Evolutionary conservation across 768 basidiomycete species (phyloP), one percentile per base, ranked within the genome.

Genomic region (Agaricus blazei): DNA sequence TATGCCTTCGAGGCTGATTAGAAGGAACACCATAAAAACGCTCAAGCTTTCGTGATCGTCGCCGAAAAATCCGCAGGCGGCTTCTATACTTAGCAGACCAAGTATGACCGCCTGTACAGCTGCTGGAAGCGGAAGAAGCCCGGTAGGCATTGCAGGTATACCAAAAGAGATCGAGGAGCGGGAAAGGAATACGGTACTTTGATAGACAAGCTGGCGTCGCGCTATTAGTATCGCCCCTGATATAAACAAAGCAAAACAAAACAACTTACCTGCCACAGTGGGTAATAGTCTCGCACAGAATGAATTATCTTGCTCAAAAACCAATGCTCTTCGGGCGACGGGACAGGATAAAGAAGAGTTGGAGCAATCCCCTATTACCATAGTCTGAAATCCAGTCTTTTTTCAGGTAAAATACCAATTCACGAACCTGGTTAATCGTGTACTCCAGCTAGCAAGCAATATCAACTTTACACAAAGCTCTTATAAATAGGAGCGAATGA

Each of bases 121-220:
- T 0, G 92, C 84, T 4, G 95, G 95, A 2, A 92, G 64, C 2
- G 88, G 72, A 11, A 98, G 80, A 7, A 91, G 70, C 0, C 70
- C 74, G 15, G 73, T 66, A 0, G 93, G 92, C 4, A 97, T 73
- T 0, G 94, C 82, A 0, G 91, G 90, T 9, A 97, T 59, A 11
- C 90, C 91, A 40, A 95, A 69, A 6, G 93, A 90, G 55, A 95
- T 88, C 7, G 91, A 88, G 0, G 95, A 96, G 3, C 95, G 88
- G 4, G 95, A 96, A 57, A 98, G 66, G 72, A 98, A 97, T 45
- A 97, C 95, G 41, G 90, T 90, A 23, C 90, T 82, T 75, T 91
- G 91, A 64, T 93, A 93, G 28, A 93, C 83, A 38, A 93, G 81
- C 84, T 91, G 59, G 19, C 11, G 34, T 11, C 34, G 49, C 41